Base-by-base conservation (phyloP, 2,329 filamentous ascomycete species). In the Colletotrichum abscissum region DNA sequence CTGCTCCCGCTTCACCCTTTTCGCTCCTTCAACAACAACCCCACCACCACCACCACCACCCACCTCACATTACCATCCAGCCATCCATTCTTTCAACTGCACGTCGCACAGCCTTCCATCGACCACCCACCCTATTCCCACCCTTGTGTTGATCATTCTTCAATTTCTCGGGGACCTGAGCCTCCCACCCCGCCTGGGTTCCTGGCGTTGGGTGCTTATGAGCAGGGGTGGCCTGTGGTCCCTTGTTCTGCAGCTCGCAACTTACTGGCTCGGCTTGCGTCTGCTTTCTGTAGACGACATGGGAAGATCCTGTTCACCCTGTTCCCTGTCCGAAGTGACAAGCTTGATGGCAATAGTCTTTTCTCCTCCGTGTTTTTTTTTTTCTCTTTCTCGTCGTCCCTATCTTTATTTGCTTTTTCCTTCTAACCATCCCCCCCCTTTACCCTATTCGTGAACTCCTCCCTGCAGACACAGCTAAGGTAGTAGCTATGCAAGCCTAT, bases 121-220 rank as follows among this genome's bases (percentile, higher is more conserved):
- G 49, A n/a, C 59, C 30, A 46, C 24, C 56, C 57, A 57, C 28
- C 30, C 24, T 9, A 54, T 57, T 49, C 35, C 33, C 57, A 72
- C 63, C 69, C 69, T 68, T 68, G 69, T 58, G 69, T 63, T 72
- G 69, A 72, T 72, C 69, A 72, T 72, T 68, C 62, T 70, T 66
- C 63, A 42, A 54, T 28, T 52, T 42, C 49, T 67, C 24, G 57
- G 57, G 62, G 49, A 38, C 63, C 57, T 33, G 52, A 71, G 69
- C 63, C 63, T 63, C 49, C 33, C 16, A 67, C 33, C 33, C 38
- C 49, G 69, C 46, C 33, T 22, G 63, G 56, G 55, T 19, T 30
- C 46, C 68, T 46, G 42, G 62, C 46, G 28, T 24, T 55, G 35
- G 46, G 9, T 62, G 49, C 58, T 38, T n/a, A 59, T 52, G 22